These are phyloP conservation scores for Amphicarpaea edgeworthii DNA, from an alignment of 306 rosid genomes.

Conservation along the genomic window DNA sequence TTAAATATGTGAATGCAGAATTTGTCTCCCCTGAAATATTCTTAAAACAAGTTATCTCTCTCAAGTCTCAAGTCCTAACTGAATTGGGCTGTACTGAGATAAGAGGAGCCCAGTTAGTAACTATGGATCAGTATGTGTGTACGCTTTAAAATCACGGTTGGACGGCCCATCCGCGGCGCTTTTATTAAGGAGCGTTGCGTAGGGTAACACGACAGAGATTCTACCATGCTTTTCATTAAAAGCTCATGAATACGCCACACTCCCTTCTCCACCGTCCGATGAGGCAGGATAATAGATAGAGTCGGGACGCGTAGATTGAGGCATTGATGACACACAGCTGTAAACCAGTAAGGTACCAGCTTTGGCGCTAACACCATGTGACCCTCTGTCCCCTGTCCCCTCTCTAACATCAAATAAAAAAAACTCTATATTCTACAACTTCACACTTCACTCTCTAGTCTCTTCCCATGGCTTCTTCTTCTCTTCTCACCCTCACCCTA, in stretches of 20 bases:
- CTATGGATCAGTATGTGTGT: too few relatives aligned
- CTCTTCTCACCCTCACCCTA: constrained; percentile 36
- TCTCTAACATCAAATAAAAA: not conserved
- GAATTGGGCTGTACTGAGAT: too few relatives aligned
- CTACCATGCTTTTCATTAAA: not conserved
- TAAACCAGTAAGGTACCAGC: constrained; percentile 48
- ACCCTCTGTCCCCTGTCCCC: constrained; percentile 41
- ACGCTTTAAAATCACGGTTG: constrained; percentile 40
- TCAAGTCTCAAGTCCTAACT: too few relatives aligned
- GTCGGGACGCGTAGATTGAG: constrained; percentile 24
- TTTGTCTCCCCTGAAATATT: too few relatives aligned
- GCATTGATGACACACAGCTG: constrained; percentile 79
- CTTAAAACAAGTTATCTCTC: too few relatives aligned
- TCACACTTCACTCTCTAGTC: not conserved
- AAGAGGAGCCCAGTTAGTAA: too few relatives aligned
- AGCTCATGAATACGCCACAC: not conserved
- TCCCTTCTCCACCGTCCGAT: not conserved
- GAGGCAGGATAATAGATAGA: constrained; percentile 22
- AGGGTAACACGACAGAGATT: not conserved
- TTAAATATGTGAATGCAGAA: too few relatives aligned
- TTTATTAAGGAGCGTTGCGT: constrained; percentile 36
- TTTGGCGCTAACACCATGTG: constrained; percentile 68
- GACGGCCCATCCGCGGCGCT: constrained; percentile 21
- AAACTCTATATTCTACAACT: not conserved
- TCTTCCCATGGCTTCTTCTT: constrained; percentile 38